phyloP scores from a whole-genome alignment of 2,329 filamentous ascomycete genomes.

The Trichoderma aggressivum region DNA sequence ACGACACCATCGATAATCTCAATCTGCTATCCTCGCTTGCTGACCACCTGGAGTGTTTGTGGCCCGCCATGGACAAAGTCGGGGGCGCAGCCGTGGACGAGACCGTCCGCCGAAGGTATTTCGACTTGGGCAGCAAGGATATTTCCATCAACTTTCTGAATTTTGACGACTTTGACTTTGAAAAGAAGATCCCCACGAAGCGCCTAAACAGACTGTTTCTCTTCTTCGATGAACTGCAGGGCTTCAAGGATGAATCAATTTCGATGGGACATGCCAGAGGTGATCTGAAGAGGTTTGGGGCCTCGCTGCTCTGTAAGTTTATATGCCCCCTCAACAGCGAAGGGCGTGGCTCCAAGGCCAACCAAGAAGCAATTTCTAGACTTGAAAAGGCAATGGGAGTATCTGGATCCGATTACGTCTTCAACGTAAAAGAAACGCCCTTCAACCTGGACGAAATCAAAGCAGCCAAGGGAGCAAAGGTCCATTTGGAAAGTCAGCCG shows the following conservation, averaged over 20 bases:
- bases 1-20: slow-evolving; percentile 23
- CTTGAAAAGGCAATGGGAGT: not conserved
- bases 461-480: not conserved
- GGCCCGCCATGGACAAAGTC: not conserved
- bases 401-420: not conserved
- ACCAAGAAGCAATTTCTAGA: not conserved
- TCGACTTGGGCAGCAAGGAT: not conserved
- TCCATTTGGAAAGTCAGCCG: not conserved
- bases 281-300: slow-evolving; percentile 27
- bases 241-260: not conserved
- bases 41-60: slow-evolving; percentile 22
- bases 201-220: slow-evolving; percentile 19
- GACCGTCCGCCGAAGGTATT: not conserved
- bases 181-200: slow-evolving; percentile 19
- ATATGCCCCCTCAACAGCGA: slow-evolving; percentile 21
- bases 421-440: not conserved
- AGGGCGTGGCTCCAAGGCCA: not conserved
- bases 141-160: slow-evolving; percentile 21
- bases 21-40: slow-evolving; percentile 24
- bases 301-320: slow-evolving; percentile 22
- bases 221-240: slow-evolving; percentile 26
- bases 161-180: slow-evolving; percentile 23
- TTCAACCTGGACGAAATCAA: not conserved
- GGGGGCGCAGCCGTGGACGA: not conserved
- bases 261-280: slow-evolving; percentile 22